Conservation (phyloP, 352 stramenopile genomes). For the Pythium apleroticum region DNA sequence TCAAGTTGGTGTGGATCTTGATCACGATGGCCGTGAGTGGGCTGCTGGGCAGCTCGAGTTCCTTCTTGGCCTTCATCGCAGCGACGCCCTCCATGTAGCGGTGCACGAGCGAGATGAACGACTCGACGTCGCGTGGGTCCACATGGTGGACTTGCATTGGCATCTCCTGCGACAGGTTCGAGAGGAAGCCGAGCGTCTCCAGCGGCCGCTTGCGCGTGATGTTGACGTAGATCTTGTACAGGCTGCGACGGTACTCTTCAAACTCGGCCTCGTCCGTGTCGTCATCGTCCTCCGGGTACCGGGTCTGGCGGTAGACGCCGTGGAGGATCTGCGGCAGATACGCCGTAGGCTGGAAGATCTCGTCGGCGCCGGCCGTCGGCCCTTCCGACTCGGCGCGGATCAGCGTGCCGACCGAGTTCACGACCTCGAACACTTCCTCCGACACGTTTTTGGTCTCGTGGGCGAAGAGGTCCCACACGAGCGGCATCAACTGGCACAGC, state of each 20-base stretch:
- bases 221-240: slow-evolving; percentile 90
- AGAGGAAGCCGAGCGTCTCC: slow-evolving; percentile 67
- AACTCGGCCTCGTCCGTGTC: slow-evolving; percentile 83
- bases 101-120: slow-evolving; percentile 80
- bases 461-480: slow-evolving; percentile 81
- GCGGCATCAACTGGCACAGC: slow-evolving; percentile 71
- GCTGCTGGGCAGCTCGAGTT: slow-evolving; percentile 63
- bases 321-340: slow-evolving; percentile 81
- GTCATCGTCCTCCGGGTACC: slow-evolving; percentile 71
- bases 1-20: slow-evolving; percentile 66
- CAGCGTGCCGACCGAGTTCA: slow-evolving; percentile 73
- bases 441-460: slow-evolving; percentile 84
- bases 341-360: slow-evolving; percentile 73
- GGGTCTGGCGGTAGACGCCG: slow-evolving; percentile 81
- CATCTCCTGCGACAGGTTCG: slow-evolving; percentile 57
- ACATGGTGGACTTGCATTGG: slow-evolving; percentile 53
- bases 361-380: slow-evolving; percentile 26
- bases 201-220: slow-evolving; percentile 71
- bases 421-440: slow-evolving; percentile 85
- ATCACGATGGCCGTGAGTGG: slow-evolving; percentile 69
- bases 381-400: slow-evolving; percentile 52
- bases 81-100: slow-evolving; percentile 83
- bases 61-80: slow-evolving; percentile 55
- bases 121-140: slow-evolving; percentile 64
- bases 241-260: slow-evolving; percentile 77